phyloP scores from a whole-genome alignment of 1,139 yeast species.

The Blastobotrys buckinghamii region DNA sequence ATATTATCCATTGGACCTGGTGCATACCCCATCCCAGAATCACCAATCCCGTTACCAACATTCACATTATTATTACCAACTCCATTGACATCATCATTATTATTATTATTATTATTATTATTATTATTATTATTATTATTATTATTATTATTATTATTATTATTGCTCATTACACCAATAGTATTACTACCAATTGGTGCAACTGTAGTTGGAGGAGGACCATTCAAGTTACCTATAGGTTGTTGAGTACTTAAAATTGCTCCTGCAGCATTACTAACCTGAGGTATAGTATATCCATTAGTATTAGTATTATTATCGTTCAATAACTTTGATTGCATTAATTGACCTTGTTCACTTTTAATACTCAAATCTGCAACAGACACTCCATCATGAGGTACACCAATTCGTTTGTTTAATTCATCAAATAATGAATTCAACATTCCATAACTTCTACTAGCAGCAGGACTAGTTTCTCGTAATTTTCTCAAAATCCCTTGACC shows the following conservation, averaged over 20 bases:
- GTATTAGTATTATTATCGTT: neutral
- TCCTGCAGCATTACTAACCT: slow-evolving; percentile 8
- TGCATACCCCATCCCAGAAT: too few species aligned
- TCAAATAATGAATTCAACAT: slow-evolving; percentile 76
- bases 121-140: neutral
- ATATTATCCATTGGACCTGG: slow-evolving; percentile 71
- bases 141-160: neutral
- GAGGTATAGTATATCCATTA: neutral
- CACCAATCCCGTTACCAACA: too few species aligned
- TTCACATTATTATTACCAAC: too few species aligned
- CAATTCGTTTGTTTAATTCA: slow-evolving; percentile 46
- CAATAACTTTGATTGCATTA: neutral
- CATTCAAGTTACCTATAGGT: too few species aligned
- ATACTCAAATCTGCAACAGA: slow-evolving; percentile 2
- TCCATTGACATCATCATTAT: too few species aligned
- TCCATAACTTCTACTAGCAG: slow-evolving; percentile 75
- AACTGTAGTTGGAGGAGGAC: neutral
- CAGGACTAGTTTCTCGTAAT: slow-evolving; percentile 66
- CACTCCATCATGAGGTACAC: slow-evolving; percentile 2
- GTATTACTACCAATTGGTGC: neutral
- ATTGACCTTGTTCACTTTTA: slow-evolving; percentile 30
- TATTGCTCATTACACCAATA: neutral
- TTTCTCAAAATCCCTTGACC: slow-evolving; percentile 71
- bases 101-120: neutral
- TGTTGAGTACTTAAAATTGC: neutral